Evolutionary conservation across 805 yeast species (phyloP).

Genomic region (Candida broadrunensis): DNA sequence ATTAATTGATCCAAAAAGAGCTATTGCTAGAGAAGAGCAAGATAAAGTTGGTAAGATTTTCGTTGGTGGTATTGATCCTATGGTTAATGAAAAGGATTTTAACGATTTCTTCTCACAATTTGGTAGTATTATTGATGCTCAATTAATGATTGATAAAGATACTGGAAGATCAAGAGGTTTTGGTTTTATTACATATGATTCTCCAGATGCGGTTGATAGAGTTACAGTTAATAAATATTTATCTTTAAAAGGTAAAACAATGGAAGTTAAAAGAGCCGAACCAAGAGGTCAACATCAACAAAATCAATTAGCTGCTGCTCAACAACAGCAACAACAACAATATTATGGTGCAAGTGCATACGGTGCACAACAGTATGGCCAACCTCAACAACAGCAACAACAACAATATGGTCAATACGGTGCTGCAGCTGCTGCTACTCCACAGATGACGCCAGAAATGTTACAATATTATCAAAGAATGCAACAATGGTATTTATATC

Average conservation of each 20-base stretch:
- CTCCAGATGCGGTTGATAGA: conserved; percentile 89
- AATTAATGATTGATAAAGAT: conserved; percentile 94
- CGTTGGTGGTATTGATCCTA: conserved; percentile 95
- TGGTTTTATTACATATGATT: conserved; percentile 93
- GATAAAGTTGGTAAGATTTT: conserved; percentile 95
- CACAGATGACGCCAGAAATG: conserved; percentile 48
- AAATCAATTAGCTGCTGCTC: conserved; percentile 31
- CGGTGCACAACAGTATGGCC: conserved; percentile 24
- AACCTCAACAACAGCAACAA: conserved; percentile 10
- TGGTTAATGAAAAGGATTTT: conserved; percentile 88
- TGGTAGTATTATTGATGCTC: conserved; percentile 93
- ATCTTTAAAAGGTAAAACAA: conserved; percentile 78
- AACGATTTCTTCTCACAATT: conserved; percentile 80
- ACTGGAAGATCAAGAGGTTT: conserved; percentile 96
- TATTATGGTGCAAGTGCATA: conserved; percentile 14
- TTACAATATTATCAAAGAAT: conserved; percentile 62
- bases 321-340: conserved; percentile 27
- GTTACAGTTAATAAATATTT: conserved; percentile 81
- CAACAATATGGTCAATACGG: conserved; percentile 19
- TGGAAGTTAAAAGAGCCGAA: conserved; percentile 83
- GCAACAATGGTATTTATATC: conserved; percentile 65
- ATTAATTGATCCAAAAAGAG: conserved; percentile 95
- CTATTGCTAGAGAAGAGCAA: conserved; percentile 96
- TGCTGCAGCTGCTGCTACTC: conserved; percentile 14
- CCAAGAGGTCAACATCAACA: conserved; percentile 69